Evolutionary conservation across 139 green algal species (phyloP).

Genomic region (Helicosporidium sp.): DNA sequence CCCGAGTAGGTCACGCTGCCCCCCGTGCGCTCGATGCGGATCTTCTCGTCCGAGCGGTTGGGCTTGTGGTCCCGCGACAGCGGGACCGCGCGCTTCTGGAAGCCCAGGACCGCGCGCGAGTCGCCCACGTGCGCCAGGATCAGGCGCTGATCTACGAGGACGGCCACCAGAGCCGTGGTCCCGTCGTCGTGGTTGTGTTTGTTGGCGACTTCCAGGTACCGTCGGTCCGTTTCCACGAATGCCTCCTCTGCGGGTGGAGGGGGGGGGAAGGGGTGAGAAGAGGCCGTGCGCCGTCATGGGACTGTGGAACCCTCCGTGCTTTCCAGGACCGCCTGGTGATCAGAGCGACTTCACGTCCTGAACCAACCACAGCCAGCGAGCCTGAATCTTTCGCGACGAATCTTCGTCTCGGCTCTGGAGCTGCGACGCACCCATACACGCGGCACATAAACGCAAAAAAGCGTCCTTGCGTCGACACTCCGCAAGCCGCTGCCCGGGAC

Average conservation of each 20-base stretch:
- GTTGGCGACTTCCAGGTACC: not conserved
- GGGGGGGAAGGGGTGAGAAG: not conserved
- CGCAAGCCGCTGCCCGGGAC: too few species aligned
- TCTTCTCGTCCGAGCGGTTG: conserved; percentile 66
- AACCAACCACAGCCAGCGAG: too few species aligned
- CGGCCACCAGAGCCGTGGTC: conserved; percentile 16
- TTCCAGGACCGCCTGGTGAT: too few species aligned
- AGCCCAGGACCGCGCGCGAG: conserved; percentile 59
- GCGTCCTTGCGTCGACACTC: too few species aligned
- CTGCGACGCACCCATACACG: too few species aligned
- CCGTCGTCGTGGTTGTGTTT: conserved; percentile 9
- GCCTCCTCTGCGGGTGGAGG: not conserved
- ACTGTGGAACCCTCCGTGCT: too few species aligned
- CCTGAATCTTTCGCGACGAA: too few species aligned
- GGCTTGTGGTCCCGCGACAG: conserved; percentile 89
- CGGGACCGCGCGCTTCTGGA: conserved; percentile 3
- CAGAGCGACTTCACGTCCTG: too few species aligned
- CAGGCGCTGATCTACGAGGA: conserved; percentile 40
- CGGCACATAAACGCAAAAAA: too few species aligned
- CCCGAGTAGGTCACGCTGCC: conserved; percentile 79
- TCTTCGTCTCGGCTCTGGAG: too few species aligned
- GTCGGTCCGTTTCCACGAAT: conserved; percentile 1
- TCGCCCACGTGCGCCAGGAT: conserved; percentile 81
- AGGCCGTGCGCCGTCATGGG: not conserved
- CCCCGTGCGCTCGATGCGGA: conserved; percentile 72